Base-by-base conservation (phyloP, 1,139 yeast genomes). In the Hemisphaericaspora xylofermentans region DNA sequence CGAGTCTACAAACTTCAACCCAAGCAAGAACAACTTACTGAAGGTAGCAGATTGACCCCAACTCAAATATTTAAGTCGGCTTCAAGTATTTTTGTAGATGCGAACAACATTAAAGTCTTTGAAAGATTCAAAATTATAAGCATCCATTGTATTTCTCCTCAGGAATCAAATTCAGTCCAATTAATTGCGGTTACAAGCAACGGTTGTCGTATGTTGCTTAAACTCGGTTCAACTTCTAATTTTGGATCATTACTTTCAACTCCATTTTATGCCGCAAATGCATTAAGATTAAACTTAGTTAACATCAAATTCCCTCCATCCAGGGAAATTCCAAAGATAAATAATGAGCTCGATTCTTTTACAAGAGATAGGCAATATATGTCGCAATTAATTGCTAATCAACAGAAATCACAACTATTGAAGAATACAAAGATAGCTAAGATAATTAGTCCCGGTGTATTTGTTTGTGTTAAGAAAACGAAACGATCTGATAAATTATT, bases 161-260 rank as follows among this genome's bases (percentile, higher is more conserved):
- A 61, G 25, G 96, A 89, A 58, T 85, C 91, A 25, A 68, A 76
- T 22, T 82, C 83, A 39, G 71, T 88, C 21, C 91, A 82, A 54
- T 67, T 93, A 43, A 82, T 91, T 36, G 97, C 96, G 0, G 74
- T 88, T n/a, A 88, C 97, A 0, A 74, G 82, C 38, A 84, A 82
- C 44, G 98, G 98, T 14, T 85, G 86, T 49, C 78, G 98, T 50
- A 69, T 93, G 26, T 83, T 81, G 47, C 69, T 85, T 47, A 84
- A 82, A 45, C 56, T 71, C 39, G 76, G 77, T 0, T 51, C 61
- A 14, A 45, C 60, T 6, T 45, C 66, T 6, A 47, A 66, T 0
- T 62, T 66, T 41, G 56, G 66, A 1, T 58, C 69, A 1, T 60
- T 61, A 39, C 52, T 63, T 34, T 51, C 68, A 19, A 47, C 57